Evolutionary conservation across 108 stramenopile species (phyloP).

Genomic region (Skeletonema potamos): DNA sequence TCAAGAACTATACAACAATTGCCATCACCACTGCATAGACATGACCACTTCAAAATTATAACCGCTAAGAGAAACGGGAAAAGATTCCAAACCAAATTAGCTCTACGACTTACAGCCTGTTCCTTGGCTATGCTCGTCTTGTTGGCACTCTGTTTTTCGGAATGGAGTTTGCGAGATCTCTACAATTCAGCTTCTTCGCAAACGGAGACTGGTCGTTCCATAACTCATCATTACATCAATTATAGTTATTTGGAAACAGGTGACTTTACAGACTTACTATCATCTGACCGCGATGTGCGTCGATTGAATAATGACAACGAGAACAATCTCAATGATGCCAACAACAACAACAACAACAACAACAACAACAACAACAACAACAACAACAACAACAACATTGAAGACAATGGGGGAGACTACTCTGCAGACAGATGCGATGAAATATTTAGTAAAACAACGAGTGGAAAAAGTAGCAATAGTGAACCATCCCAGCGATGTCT

Average conservation of each 20-base stretch:
- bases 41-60: background rate
- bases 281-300: background rate
- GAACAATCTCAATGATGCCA: slow-evolving; percentile 2
- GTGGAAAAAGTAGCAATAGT: slow-evolving; percentile 4
- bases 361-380: slow-evolving; percentile 16
- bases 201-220: background rate
- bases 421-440: slow-evolving; percentile 29
- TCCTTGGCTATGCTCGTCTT: background rate
- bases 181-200: background rate
- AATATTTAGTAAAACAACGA: slow-evolving; percentile 1
- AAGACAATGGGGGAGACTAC: slow-evolving; percentile 21
- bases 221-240: background rate
- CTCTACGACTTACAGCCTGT: slow-evolving; percentile 18
- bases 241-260: background rate
- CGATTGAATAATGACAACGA: background rate
- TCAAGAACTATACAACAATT: background rate
- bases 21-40: background rate
- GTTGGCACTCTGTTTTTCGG: slow-evolving; percentile 16
- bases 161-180: slow-evolving; percentile 11
- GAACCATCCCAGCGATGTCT: slow-evolving; percentile 49
- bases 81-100: slow-evolving; percentile 34
- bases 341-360: slow-evolving; percentile 7
- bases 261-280: background rate
- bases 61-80: background rate
- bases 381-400: slow-evolving; percentile 5